Evolutionary conservation across 2,329 filamentous ascomycete genomes (phyloP), one percentile per base, ranked within the genome.

Genomic region (Neobulgaria alba): DNA sequence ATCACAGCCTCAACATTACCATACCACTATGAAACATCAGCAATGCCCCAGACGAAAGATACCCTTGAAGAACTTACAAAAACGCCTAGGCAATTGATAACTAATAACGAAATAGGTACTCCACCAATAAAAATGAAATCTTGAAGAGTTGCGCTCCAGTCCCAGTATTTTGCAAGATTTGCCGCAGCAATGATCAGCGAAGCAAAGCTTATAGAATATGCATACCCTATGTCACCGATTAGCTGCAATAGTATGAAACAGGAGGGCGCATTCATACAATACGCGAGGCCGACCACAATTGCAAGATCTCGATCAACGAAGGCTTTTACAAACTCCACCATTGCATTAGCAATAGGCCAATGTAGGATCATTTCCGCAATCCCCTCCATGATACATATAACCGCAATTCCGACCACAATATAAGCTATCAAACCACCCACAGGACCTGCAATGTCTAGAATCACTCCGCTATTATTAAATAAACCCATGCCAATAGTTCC

Each of bases 221-320:
- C 21, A 17, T 37, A 36, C 39, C 43, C 42, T 19, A 5, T 17
- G 3, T 5, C 26, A 36, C n/a, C 36, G 26, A 12, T 5, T n/a
- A n/a, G 1, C 9, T 19, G n/a, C 8, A 12, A 23, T 5, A n/a
- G n/a, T n/a, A n/a, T n/a, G n/a, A n/a, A n/a, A n/a, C 8, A 30
- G 3, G 19, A 4, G n/a, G 29, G 29, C n/a, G 19, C 10, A 17
- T 15, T 26, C 38, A 30, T 39, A 62, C 61, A 63, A 45, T 63
- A 62, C 29, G 55, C 52, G 4, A 62, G 42, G 4, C 61, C 60
- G 7, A 62, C 53, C 4, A 58, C 52, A n/a, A 56, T 56, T 1
- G 59, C 61, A 10, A 64, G 36, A 21, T 65, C 61, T 31, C 52
- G 50, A 36, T 64, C 63, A 10, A 64, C 58, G 41, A 63, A 63